A percentile compares a stretch with the other conserved stretches of the same genome.
Conservation (phyloP, 768 basidiomycete species). For the Chlorophyllum brunneum region DNA sequence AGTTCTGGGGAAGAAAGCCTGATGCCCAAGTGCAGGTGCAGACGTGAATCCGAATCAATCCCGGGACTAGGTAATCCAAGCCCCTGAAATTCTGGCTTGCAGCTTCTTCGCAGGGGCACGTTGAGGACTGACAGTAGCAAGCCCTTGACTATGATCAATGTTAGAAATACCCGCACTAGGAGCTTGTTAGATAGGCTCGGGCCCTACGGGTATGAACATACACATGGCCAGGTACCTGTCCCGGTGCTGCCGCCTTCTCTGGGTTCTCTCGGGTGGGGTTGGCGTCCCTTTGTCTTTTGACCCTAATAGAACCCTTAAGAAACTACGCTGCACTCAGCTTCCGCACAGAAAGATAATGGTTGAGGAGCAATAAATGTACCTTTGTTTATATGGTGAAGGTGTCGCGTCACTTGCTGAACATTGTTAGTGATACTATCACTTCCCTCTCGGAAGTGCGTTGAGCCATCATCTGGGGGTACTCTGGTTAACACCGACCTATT, state of each 20-base stretch:
- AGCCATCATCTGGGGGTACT: neutral
- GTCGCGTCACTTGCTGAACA: no score
- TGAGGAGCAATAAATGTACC: neutral
- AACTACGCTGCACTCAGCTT: neutral
- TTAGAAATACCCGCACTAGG: neutral
- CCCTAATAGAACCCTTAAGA: neutral
- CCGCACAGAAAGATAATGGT: neutral
- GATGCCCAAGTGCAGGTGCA: neutral
- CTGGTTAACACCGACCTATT: neutral
- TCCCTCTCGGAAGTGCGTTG: neutral
- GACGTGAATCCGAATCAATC: constrained; percentile 8
- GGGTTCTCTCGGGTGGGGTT: neutral
- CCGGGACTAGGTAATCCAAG: no score
- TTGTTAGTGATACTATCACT: no score
- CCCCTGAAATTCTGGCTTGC: no score
- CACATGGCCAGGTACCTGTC: neutral
- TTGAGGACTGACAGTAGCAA: neutral
- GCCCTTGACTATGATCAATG: neutral
- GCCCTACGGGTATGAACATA: neutral
- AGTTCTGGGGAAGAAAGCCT: neutral
- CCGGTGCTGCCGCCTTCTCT: neutral
- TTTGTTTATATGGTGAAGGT: no score
- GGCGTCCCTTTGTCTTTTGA: neutral
- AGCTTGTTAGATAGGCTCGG: neutral
- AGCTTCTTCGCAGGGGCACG: no score